Percentiles rank a stretch among this genome's conserved stretches.
Conservation (phyloP, 1,284 basidiomycete species). For the Athelia sp. region DNA sequence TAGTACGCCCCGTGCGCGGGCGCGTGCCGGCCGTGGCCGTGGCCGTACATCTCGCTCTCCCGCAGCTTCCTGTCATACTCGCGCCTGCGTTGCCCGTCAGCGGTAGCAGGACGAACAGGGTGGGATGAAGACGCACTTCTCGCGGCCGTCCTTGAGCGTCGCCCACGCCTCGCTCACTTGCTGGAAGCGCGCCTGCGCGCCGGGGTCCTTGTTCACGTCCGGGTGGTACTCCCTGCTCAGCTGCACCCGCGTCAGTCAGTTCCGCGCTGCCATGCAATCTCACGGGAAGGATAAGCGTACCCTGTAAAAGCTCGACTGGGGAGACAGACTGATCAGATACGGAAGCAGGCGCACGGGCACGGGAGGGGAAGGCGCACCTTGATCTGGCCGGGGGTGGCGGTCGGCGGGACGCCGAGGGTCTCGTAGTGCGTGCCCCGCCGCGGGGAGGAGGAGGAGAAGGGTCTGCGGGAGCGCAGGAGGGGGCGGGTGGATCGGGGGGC, state of each 20-base stretch:
- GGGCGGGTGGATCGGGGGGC: no score
- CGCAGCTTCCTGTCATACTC: neutral
- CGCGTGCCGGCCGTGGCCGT: no score
- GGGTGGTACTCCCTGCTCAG: slow-evolving; percentile 48
- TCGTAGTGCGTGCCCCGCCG: slow-evolving; percentile 32
- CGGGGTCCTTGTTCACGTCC: slow-evolving; percentile 35
- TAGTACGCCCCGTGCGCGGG: slow-evolving; percentile 20
- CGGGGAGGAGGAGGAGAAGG: slow-evolving; percentile 4
- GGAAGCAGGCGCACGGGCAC: neutral
- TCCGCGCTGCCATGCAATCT: slow-evolving; percentile 4
- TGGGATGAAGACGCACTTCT: slow-evolving; percentile 28
- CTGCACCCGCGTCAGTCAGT: slow-evolving; percentile 19
- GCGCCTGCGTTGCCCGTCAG: neutral
- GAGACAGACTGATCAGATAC: neutral
- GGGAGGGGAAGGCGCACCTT: slow-evolving; percentile 26
- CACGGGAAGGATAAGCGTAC: slow-evolving; percentile 16
- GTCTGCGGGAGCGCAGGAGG: neutral
- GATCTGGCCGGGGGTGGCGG: slow-evolving; percentile 41
- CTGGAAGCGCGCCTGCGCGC: slow-evolving; percentile 38
- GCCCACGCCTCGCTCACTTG: slow-evolving; percentile 45
- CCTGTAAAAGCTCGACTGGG: slow-evolving; percentile 42
- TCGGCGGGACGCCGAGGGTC: slow-evolving; percentile 32
- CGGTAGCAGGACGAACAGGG: neutral
- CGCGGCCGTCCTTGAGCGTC: slow-evolving; percentile 40
- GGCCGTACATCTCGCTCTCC: no score